Percentiles rank a stretch among this genome's conserved stretches.
phyloP scores from a whole-genome alignment of 2,329 filamentous ascomycete genomes.

The Coniosporium tulheliwenetii region DNA sequence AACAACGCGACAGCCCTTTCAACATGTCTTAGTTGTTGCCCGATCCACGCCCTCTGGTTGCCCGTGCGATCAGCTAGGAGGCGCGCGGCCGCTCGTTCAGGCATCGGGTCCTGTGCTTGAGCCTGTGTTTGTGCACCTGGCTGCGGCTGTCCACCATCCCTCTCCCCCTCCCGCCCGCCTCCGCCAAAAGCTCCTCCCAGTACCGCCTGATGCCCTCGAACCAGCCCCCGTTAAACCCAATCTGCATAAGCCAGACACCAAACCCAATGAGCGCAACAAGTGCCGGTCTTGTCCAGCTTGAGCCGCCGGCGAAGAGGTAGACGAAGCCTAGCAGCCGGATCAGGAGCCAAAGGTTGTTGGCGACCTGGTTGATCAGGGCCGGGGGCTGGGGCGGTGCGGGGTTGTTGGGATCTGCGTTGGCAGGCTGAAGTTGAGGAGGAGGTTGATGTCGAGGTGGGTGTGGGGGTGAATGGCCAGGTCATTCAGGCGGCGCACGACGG shows the following conservation, averaged over 20 bases:
- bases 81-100: conserved; percentile 25
- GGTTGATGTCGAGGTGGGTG: conserved; percentile 7
- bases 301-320: conserved; percentile 37
- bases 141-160: neutral
- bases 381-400: conserved; percentile 10
- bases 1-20: conserved; percentile 47
- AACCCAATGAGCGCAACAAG: conserved; percentile 22
- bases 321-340: conserved; percentile 42
- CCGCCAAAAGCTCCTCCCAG: conserved; percentile 27
- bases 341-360: conserved; percentile 39
- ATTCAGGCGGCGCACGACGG: conserved; percentile 3
- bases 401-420: conserved; percentile 3
- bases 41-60: conserved; percentile 9
- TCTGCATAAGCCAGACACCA: conserved; percentile 24
- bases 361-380: conserved; percentile 22
- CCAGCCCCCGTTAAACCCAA: conserved; percentile 24
- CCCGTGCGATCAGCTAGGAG: conserved; percentile 15
- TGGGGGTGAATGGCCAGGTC: neutral
- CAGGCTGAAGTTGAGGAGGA: conserved; percentile 4
- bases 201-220: conserved; percentile 21
- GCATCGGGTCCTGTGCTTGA: conserved; percentile 12
- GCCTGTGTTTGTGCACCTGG: neutral
- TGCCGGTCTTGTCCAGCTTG: conserved; percentile 25
- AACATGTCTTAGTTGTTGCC: conserved; percentile 24
- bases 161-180: conserved; percentile 2